Evolutionary conservation across 768 basidiomycete genomes (phyloP).

Genomic region (Agaricus bisporus): DNA sequence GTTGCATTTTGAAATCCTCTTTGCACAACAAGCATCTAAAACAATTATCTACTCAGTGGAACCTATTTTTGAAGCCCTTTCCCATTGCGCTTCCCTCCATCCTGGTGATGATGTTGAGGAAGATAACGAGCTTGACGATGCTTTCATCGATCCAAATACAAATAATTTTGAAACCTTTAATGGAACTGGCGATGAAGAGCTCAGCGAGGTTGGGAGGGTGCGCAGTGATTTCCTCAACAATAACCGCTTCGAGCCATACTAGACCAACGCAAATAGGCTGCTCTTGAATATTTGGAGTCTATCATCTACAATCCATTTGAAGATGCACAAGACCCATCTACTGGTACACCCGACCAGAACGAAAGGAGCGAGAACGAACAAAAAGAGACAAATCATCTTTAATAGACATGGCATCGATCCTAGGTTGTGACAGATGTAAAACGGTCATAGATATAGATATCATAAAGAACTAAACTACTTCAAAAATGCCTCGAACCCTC

Average conservation of each 20-base stretch:
- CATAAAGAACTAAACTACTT: not conserved
- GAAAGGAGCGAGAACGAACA: not conserved
- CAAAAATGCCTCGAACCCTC: constrained; percentile 9
- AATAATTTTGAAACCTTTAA: constrained; percentile 47
- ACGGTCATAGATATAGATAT: not conserved
- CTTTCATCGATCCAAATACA: constrained; percentile 45
- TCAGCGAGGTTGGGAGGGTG: constrained; percentile 89
- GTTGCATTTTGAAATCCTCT: constrained; percentile 22
- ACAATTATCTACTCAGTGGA: constrained; percentile 49
- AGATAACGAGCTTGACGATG: constrained; percentile 48
- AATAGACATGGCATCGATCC: not conserved
- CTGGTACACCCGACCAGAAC: not conserved
- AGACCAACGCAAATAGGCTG: constrained; percentile 60
- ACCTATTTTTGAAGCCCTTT: constrained; percentile 80
- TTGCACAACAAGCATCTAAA: not conserved
- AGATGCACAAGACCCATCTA: constrained; percentile 9
- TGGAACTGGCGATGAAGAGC: constrained; percentile 62
- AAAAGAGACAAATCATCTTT: not conserved
- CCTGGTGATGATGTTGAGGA: constrained; percentile 55
- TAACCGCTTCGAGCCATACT: constrained; percentile 82
- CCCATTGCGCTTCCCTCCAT: constrained; percentile 78
- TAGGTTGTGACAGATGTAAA: not conserved
- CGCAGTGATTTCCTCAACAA: constrained; percentile 81
- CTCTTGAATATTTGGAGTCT: constrained; percentile 76
- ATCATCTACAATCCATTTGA: constrained; percentile 58